phyloP scores from a whole-genome alignment of 2,329 filamentous ascomycete species.

The Colletotrichum plurivorum region DNA sequence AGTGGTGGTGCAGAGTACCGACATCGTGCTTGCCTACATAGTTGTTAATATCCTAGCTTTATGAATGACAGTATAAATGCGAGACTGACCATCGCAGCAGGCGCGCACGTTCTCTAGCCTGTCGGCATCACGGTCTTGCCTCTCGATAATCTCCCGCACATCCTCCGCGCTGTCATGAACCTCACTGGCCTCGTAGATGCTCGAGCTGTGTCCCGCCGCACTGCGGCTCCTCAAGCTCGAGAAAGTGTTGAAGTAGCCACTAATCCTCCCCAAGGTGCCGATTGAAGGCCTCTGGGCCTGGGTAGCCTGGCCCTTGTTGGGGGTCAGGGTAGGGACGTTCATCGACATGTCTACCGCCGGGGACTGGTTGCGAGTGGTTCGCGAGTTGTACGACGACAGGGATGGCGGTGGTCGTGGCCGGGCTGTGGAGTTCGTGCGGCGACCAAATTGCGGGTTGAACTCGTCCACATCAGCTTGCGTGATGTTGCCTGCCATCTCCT shows the following conservation, averaged over 20 bases:
- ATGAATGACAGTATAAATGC: not conserved
- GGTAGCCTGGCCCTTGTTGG: conserved; percentile 59
- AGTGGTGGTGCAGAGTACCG: conserved; percentile 66
- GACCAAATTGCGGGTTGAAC: conserved; percentile 79
- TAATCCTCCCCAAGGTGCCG: conserved; percentile 71
- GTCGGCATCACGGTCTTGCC: conserved; percentile 82
- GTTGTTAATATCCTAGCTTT: conserved; percentile 44
- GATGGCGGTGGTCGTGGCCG: conserved; percentile 73
- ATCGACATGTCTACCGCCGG: conserved; percentile 66
- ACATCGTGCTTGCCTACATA: conserved; percentile 80
- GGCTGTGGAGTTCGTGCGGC: conserved; percentile 46
- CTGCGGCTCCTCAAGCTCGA: conserved; percentile 68
- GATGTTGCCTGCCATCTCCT: conserved; percentile 71
- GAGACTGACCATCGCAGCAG: conserved; percentile 91
- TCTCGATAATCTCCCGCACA: conserved; percentile 82
- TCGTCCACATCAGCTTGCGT: conserved; percentile 78
- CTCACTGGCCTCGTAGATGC: conserved; percentile 73
- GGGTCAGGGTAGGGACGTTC: conserved; percentile 70
- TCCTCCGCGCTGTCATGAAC: conserved; percentile 87
- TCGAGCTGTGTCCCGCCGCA: conserved; percentile 57
- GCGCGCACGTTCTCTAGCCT: conserved; percentile 94
- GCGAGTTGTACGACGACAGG: conserved; percentile 85
- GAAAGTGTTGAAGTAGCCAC: conserved; percentile 73
- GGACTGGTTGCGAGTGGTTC: conserved; percentile 76
- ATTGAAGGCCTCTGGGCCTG: conserved; percentile 50